Base-by-base conservation (phyloP, 805 yeast genomes). In the Lipomyces spencermartinsiae region DNA sequence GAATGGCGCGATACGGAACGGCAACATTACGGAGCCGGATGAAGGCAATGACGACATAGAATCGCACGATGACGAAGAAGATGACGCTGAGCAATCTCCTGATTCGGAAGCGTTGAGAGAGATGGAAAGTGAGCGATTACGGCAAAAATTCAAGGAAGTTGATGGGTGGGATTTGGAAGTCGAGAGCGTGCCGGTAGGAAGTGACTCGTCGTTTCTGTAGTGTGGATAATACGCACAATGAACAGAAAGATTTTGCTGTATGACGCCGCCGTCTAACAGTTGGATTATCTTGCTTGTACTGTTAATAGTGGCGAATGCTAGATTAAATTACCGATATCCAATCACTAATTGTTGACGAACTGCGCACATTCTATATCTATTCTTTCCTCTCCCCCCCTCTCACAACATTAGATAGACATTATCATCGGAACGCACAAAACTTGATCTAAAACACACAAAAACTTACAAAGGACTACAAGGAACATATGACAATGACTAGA, bases 91-190 rank as follows among this genome's bases (percentile, higher is more conserved):
- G 10, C 60, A 35, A 19, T 22, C 34, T 19, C 60, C 56, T 49
- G 56, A 12, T n/a, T 59, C 63, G 16, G 61, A 56, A 19, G 65
- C 14, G n/a, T 31, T 64, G 29, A 61, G 66, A 5, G 61, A 57
- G 55, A 25, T 31, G 16, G 67, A 67, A 39, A 63, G 59, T 33
- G 60, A 58, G 53, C 58, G 55, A 39, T 10, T 67, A 37, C 49
- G 63, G 35, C 31, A 46, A 51, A 67, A 67, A 53, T 67, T 67
- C 39, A 22, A 55, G 9, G 68, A 64, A 37, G 63, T 67, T 14
- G 71, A 67, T 35, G 59, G 61, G 34, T 67, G 71, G 71, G 49
- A 58, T 31, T 54, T 67, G 56, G 68, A 61, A 10, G 63, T 67
- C 16, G 71, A 67, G 53, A 56, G 59, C 31, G 68, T 67, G 14